phyloP scores from a whole-genome alignment of 1,284 basidiomycete genomes.

The Stygiomarasmius scandens region DNA sequence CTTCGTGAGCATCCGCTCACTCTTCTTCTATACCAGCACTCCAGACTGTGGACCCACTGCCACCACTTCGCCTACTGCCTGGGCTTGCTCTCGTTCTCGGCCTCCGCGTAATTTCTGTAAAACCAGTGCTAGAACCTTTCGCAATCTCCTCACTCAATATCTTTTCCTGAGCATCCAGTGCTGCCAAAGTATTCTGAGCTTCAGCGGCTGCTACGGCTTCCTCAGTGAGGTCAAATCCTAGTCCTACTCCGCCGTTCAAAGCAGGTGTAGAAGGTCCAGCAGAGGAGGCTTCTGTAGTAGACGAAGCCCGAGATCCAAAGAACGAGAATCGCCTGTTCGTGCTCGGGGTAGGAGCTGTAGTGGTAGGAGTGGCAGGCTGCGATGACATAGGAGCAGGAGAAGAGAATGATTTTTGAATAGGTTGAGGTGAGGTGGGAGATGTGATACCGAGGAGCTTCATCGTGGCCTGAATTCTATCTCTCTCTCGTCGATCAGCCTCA shows the following conservation, averaged over 20 bases:
- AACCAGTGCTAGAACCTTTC: constrained; percentile 70
- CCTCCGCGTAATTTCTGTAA: constrained; percentile 70
- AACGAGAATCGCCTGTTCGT: constrained; percentile 62
- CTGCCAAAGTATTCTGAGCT: constrained; percentile 71
- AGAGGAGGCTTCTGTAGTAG: constrained; percentile 48
- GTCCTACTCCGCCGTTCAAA: constrained; percentile 36
- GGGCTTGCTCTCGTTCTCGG: constrained; percentile 60
- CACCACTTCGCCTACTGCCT: constrained; percentile 51
- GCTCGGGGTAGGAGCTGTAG: neutral
- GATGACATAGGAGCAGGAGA: constrained; percentile 37
- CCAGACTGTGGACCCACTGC: constrained; percentile 78
- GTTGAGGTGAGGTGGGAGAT: constrained; percentile 35
- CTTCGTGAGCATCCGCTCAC: constrained; percentile 1
- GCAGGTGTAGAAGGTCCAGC: constrained; percentile 48
- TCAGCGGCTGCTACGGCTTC: constrained; percentile 77
- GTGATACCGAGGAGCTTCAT: constrained; percentile 94
- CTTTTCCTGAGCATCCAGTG: constrained; percentile 75
- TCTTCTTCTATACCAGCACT: constrained; percentile 70
- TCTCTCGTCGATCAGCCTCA: constrained; percentile 83
- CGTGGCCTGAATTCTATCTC: constrained; percentile 83
- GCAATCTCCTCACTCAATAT: constrained; percentile 73
- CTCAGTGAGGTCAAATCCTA: constrained; percentile 60
- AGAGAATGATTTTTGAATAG: constrained; percentile 45
- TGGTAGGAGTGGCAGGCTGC: constrained; percentile 30
- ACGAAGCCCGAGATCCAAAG: constrained; percentile 53